Conservation (phyloP, 1,284 basidiomycete species). For the Xanthoconium separans region DNA sequence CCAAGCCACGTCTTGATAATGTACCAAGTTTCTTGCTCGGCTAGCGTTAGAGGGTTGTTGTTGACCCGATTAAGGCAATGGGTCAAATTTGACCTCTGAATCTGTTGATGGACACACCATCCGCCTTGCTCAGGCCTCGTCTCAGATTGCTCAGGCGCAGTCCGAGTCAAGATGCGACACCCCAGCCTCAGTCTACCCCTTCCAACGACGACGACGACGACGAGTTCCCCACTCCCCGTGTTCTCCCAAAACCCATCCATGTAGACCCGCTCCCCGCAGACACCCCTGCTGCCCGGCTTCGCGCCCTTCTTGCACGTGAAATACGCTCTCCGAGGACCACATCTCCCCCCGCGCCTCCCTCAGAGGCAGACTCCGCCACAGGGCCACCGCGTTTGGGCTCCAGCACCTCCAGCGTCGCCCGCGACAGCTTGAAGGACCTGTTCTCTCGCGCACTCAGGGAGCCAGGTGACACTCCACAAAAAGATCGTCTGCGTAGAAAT, state of each 20-base stretch:
- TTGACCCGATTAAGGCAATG: background rate
- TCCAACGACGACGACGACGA: constrained; percentile 40
- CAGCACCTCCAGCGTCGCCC: constrained; percentile 47
- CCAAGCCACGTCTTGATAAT: too few species aligned
- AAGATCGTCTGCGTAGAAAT: constrained; percentile 39
- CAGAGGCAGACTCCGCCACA: constrained; percentile 62
- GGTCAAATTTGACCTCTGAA: background rate
- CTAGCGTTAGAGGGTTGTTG: background rate
- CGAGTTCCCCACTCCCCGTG: constrained; percentile 49
- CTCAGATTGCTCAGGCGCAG: constrained; percentile 44
- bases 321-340: constrained; percentile 39
- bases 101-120: constrained; percentile 22
- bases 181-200: constrained; percentile 38
- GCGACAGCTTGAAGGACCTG: constrained; percentile 58
- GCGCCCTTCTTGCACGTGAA: constrained; percentile 49
- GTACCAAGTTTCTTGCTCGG: too few species aligned
- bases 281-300: constrained; percentile 53
- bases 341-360: constrained; percentile 38
- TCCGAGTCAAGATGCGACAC: constrained; percentile 29
- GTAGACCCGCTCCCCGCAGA: constrained; percentile 33
- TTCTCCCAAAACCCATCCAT: constrained; percentile 31
- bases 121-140: constrained; percentile 37
- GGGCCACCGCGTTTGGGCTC: constrained; percentile 45
- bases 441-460: constrained; percentile 63
- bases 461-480: constrained; percentile 61